Evolutionary conservation across 75 land plant genomes (phyloP).

Genomic region (Sequoiadendron giganteum): DNA sequence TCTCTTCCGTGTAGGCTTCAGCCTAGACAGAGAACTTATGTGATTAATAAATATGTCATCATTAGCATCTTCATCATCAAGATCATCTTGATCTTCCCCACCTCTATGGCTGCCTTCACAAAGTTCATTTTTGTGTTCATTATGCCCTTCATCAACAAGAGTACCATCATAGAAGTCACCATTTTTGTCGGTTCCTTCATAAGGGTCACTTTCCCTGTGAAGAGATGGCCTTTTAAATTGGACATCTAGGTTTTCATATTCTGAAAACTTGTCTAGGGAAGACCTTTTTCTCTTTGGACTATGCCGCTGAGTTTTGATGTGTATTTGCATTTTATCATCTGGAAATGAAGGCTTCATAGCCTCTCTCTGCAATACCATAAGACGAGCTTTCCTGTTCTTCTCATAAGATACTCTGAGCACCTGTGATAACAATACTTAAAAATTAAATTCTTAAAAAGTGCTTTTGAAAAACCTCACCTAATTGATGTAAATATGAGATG

Average conservation of each 20-base stretch:
- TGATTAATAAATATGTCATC: slow-evolving; percentile 27
- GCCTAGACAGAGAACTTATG: slow-evolving; percentile 33
- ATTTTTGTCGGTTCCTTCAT: neutral
- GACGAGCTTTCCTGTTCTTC: slow-evolving; percentile 45
- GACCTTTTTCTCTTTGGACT: slow-evolving; percentile 37
- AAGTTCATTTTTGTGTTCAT: neutral
- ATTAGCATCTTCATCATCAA: slow-evolving; percentile 35
- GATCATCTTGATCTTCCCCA: slow-evolving; percentile 16
- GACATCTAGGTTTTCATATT: neutral
- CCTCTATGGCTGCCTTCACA: slow-evolving; percentile 16
- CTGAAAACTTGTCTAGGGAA: slow-evolving; percentile 12
- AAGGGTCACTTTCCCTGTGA: neutral
- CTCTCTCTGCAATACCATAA: slow-evolving; percentile 21
- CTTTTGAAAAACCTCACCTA: neutral
- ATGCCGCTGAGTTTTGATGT: slow-evolving; percentile 3
- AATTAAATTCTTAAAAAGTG: neutral
- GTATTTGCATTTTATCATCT: slow-evolving; percentile 2
- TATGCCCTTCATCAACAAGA: slow-evolving; percentile 7
- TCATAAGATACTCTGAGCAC: slow-evolving; percentile 85
- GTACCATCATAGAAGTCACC: neutral
- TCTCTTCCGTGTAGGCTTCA: slow-evolving; percentile 50
- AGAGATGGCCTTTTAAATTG: neutral
- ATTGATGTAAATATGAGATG: neutral
- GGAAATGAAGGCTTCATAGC: slow-evolving; percentile 5
- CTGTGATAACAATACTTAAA: slow-evolving; percentile 35